Base-by-base conservation (phyloP, 257 asterid species). In the Ballota nigra region DNA sequence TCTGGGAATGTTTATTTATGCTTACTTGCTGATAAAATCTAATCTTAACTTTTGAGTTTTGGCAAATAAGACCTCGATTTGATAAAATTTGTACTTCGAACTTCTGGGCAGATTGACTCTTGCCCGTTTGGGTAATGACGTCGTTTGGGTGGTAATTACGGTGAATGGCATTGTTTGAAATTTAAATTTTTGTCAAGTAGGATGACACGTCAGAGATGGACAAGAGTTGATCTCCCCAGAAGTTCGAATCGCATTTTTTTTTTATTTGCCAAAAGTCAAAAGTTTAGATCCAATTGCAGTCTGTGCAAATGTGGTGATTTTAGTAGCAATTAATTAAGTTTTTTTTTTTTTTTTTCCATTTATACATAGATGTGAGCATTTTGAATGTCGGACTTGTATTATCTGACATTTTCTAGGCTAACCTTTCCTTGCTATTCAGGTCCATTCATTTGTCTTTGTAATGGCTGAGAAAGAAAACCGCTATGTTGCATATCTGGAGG, bases 381-480 rank as follows among this genome's bases (percentile, higher is more conserved):
- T 66, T 68, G 56, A 49, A 58, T 53, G 45, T 16, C 13, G 8
- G 15, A 52, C 45, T 29, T 11, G n/a, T 38, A 23, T 40, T 45
- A n/a, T 60, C 33, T 26, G 49, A 41, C 29, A 5, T 61, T 68
- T 22, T 16, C 31, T 68, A 62, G 11, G 40, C 22, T 61, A 23
- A 60, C 20, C 33, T 63, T 20, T 28, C 22, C 24, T 23, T 47
- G 55, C 38, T 65, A 29, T 79, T 77, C 87, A 95, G 99, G 86
- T 84, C 53, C 92, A 89, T 2, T 87, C 98, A 34, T 89, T 92
- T 60, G 94, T 95, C 68, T 92, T 88, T 76, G 98, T 92, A 66
- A 95, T 95, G 99, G 98, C 98, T 71, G 98, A 95, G 77, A 87
- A 84, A 75, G 98, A 95, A 64, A 90, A 85, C 70, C 96, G 83